A percentile compares a stretch with the other conserved stretches of the same genome.
Evolutionary conservation across 371 early-diverging fungal genomes (phyloP).

Genomic region (Rhizopus sp.): DNA sequence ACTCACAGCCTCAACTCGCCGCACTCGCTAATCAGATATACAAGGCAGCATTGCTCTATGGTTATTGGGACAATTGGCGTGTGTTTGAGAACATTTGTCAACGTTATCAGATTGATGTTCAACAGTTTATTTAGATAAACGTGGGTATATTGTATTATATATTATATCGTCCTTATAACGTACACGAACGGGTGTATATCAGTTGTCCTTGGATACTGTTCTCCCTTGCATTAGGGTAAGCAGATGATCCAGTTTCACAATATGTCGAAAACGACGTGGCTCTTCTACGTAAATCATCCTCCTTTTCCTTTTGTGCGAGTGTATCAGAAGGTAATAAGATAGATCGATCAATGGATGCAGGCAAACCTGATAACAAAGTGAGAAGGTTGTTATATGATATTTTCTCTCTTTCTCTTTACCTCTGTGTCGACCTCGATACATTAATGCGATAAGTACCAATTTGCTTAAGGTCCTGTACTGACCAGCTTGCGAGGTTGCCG

Average conservation of each 20-base stretch:
- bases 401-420: constrained; percentile 21
- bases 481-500: constrained; percentile 40
- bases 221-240: neutral
- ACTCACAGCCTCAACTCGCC: constrained; percentile 18
- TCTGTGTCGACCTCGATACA: constrained; percentile 49
- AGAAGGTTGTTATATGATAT: neutral
- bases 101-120: constrained; percentile 33
- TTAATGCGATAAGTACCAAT: constrained; percentile 37
- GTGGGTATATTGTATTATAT: constrained; percentile 2
- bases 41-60: constrained; percentile 34
- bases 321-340: constrained; percentile 45
- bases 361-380: constrained; percentile 31
- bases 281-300: constrained; percentile 30
- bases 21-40: constrained; percentile 30
- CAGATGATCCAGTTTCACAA: neutral
- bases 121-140: constrained; percentile 16
- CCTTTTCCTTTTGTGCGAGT: constrained; percentile 32
- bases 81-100: constrained; percentile 44
- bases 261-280: constrained; percentile 18
- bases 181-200: constrained; percentile 26
- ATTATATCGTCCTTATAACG: constrained; percentile 10
- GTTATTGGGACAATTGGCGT: constrained; percentile 48
- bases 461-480: constrained; percentile 39
- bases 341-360: constrained; percentile 50
- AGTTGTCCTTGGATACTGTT: constrained; percentile 10